Evolutionary conservation across 139 green algal genomes (phyloP).

Genomic region (Chlorella vulgaris): DNA sequence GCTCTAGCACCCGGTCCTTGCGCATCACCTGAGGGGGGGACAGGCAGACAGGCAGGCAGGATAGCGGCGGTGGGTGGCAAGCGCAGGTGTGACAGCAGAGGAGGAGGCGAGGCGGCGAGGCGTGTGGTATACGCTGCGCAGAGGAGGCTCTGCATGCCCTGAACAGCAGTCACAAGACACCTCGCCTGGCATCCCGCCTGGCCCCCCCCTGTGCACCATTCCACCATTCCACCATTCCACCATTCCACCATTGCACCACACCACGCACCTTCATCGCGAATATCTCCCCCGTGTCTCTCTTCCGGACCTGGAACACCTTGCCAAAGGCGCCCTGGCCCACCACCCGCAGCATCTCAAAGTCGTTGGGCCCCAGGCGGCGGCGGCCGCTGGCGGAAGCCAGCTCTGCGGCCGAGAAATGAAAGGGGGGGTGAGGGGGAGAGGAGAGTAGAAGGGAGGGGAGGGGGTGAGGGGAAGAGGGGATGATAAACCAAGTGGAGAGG

Average conservation of each 20-base stretch:
- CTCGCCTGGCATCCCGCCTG: too few relatives aligned
- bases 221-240: too few relatives aligned
- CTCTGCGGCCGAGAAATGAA: neutral
- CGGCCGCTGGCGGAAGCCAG: constrained; percentile 17
- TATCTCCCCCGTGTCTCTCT: constrained; percentile 64
- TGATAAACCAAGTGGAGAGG: too few relatives aligned
- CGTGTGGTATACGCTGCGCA: too few relatives aligned
- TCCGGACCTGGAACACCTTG: constrained; percentile 78
- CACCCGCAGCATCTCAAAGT: constrained; percentile 95
- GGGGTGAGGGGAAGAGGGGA: neutral
- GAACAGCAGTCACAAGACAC: too few relatives aligned
- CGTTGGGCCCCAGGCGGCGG: constrained; percentile 63
- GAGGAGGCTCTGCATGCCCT: too few relatives aligned
- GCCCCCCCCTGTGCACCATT: too few relatives aligned
- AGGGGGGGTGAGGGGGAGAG: neutral
- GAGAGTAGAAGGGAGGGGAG: neutral
- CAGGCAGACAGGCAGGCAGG: neutral
- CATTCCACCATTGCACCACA: neutral
- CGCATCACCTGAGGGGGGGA: constrained; percentile 58
- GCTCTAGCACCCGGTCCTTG: constrained; percentile 89
- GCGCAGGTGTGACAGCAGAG: neutral
- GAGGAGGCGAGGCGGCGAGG: neutral
- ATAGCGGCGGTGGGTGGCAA: neutral
- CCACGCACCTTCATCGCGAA: constrained; percentile 96
- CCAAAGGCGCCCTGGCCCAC: constrained; percentile 97